Conservation (phyloP, 2,329 filamentous ascomycete genomes). For the Neofusicoccum sp. region DNA sequence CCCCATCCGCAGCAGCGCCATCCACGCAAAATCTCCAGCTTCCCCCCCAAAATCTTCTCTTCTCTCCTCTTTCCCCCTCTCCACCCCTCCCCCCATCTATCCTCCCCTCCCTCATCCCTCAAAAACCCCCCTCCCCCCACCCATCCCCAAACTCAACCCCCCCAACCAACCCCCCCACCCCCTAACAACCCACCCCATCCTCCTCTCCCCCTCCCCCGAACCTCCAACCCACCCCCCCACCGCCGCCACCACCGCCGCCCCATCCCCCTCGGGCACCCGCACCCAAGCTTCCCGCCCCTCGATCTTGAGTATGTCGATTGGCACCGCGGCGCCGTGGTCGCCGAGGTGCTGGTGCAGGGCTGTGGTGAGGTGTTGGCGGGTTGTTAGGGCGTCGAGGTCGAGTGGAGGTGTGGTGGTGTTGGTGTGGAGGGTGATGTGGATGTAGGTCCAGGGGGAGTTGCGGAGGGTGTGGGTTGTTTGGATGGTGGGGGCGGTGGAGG, state of each 20-base stretch:
- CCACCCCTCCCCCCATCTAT: background rate
- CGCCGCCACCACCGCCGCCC: background rate
- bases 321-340: conserved; percentile 62
- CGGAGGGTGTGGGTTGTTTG: background rate
- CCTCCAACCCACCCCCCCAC: background rate
- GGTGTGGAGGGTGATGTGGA: conserved; percentile 14
- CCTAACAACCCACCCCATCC: conserved; percentile 3
- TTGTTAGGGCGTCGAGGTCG: conserved; percentile 58
- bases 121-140: background rate
- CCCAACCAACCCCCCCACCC: conserved; percentile 15
- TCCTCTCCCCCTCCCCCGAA: background rate
- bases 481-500: background rate
- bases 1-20: too few species aligned
- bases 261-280: conserved; percentile 1
- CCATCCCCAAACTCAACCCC: background rate
- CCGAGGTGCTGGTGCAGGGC: conserved; percentile 68
- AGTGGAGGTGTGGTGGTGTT: background rate
- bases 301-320: conserved; percentile 66
- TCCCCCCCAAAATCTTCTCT: too few species aligned
- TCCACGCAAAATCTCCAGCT: too few species aligned
- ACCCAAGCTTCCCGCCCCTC: conserved; percentile 46
- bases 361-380: conserved; percentile 60
- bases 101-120: background rate
- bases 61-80: background rate
- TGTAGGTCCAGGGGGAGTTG: conserved; percentile 4